phyloP scores from a whole-genome alignment of 2,329 filamentous ascomycete species.

The Xylaria sp. region DNA sequence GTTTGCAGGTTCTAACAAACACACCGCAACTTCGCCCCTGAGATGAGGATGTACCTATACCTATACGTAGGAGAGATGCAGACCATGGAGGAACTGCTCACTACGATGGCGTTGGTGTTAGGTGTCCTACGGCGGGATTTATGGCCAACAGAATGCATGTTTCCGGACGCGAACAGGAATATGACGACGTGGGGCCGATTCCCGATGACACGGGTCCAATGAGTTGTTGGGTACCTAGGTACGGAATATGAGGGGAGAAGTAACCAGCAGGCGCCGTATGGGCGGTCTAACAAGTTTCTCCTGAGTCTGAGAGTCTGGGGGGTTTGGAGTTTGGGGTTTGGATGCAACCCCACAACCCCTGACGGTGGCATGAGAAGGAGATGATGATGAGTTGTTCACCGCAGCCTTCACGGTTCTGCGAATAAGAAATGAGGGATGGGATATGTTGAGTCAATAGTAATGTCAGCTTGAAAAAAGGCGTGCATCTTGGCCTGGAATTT shows the following conservation, averaged over 20 bases:
- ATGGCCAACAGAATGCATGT: conserved; percentile 19
- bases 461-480: conserved; percentile 13
- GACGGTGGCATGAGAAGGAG: conserved; percentile 16
- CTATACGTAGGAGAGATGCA: not conserved
- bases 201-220: conserved; percentile 30
- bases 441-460: conserved; percentile 1
- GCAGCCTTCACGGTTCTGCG: conserved; percentile 5
- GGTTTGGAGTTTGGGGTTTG: conserved; percentile 4
- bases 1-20: conserved; percentile 5
- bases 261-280: too few species aligned
- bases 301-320: conserved; percentile 17
- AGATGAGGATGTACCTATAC: conserved; percentile 15
- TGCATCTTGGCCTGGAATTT: conserved; percentile 6
- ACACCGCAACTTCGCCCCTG: conserved; percentile 29
- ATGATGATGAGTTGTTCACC: conserved; percentile 28
- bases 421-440: conserved; percentile 18
- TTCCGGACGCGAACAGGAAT: not conserved
- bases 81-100: not conserved
- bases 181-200: conserved; percentile 20
- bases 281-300: conserved; percentile 7
- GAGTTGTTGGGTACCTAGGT: conserved; percentile 23
- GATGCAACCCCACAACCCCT: conserved; percentile 23
- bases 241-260: not conserved
- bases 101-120: not conserved
- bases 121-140: conserved; percentile 10